phyloP scores from a whole-genome alignment of 2,329 filamentous ascomycete species.

The Monosporascus cannonballus region DNA sequence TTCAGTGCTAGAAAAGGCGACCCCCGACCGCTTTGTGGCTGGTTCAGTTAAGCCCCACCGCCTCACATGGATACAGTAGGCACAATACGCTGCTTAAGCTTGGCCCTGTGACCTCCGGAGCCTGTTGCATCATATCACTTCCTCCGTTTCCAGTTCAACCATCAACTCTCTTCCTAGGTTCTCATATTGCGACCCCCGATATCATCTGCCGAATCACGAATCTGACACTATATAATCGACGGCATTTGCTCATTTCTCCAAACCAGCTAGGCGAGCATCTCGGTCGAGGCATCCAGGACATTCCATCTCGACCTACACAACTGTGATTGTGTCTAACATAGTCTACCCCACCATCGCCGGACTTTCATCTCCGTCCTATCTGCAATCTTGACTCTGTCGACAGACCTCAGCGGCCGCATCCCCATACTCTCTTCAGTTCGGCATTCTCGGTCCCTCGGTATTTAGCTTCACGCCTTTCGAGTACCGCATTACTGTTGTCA shows the following conservation, averaged over 20 bases:
- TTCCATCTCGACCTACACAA: neutral
- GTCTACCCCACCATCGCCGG: neutral
- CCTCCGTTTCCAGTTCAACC: too few relatives aligned
- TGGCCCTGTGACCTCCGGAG: neutral
- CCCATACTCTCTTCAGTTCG: neutral
- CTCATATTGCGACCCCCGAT: neutral
- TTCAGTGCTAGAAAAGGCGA: too few relatives aligned
- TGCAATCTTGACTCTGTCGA: neutral
- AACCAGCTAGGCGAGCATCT: neutral
- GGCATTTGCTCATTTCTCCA: neutral
- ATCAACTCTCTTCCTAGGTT: neutral
- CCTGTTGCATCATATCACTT: neutral
- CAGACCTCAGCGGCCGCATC: neutral
- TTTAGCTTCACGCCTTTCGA: neutral
- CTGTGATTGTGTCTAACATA: neutral
- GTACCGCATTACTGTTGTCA: constrained; percentile 3
- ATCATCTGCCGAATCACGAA: neutral
- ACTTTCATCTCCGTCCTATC: neutral
- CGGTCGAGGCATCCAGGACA: neutral
- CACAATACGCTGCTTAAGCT: neutral
- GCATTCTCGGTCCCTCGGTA: neutral
- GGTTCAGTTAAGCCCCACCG: too few relatives aligned
- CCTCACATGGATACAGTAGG: too few relatives aligned
- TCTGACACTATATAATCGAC: neutral
- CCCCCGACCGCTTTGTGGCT: too few relatives aligned